Percentiles rank a stretch among this genome's conserved stretches.
These are phyloP conservation scores for Xylaria sp. DNA, from an alignment of 2,329 filamentous ascomycete species.

Conservation along the genomic window DNA sequence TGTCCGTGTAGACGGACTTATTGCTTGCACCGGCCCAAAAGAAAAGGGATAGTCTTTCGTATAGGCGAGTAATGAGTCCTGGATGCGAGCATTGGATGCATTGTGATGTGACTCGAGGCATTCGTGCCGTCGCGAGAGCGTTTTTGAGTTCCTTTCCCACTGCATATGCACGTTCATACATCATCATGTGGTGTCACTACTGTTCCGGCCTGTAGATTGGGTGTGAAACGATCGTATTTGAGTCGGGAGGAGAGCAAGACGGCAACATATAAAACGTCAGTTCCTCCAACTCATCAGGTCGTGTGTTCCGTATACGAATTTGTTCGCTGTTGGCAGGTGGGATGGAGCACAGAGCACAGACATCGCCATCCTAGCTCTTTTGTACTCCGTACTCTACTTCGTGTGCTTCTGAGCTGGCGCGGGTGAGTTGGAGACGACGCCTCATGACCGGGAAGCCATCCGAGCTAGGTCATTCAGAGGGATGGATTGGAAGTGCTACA, in stretches of 20 bases:
- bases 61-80: too few species aligned
- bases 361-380: too few species aligned
- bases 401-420: neutral
- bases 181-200: neutral
- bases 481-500: too few species aligned
- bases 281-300: neutral
- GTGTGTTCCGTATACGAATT: neutral
- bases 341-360: neutral
- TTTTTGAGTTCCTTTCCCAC: neutral
- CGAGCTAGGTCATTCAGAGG: too few species aligned
- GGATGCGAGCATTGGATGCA: too few species aligned
- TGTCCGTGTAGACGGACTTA: neutral
- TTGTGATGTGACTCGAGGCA: neutral
- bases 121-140: neutral
- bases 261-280: neutral
- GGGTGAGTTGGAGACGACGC: too few species aligned
- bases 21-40: too few species aligned
- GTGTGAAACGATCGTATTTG: constrained; percentile 1
- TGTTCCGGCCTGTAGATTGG: constrained; percentile 1
- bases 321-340: neutral
- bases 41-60: too few species aligned
- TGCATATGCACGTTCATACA: neutral
- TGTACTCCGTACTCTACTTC: neutral
- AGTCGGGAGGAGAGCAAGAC: neutral
- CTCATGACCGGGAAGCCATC: too few species aligned